Evolutionary conservation across 2,329 filamentous ascomycete species (phyloP).

Genomic region (Aspergillus texensis): DNA sequence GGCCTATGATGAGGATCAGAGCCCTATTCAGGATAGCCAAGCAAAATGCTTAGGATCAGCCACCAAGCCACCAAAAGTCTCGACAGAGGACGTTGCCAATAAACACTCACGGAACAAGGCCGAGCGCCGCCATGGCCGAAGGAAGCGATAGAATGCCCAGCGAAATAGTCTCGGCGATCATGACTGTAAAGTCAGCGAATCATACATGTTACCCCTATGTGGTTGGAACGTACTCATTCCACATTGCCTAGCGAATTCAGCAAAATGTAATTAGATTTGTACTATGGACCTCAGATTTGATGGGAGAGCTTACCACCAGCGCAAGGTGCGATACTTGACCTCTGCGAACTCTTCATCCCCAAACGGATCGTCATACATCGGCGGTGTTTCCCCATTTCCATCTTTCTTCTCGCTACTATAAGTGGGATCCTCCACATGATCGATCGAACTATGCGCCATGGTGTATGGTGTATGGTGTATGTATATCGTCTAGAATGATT

Average conservation of each 20-base stretch:
- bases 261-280: neutral
- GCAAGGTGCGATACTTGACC: slow-evolving; percentile 52
- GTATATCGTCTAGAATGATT: neutral
- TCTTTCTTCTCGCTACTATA: slow-evolving; percentile 7
- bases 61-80: slow-evolving; percentile 1
- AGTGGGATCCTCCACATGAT: slow-evolving; percentile 2
- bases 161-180: slow-evolving; percentile 60
- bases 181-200: slow-evolving; percentile 35
- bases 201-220: neutral
- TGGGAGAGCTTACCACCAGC: slow-evolving; percentile 38
- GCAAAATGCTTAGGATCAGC: neutral
- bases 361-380: slow-evolving; percentile 30
- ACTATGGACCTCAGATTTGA: neutral
- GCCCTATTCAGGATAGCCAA: slow-evolving; percentile 4
- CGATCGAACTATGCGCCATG: neutral
- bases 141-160: slow-evolving; percentile 59
- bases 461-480: neutral
- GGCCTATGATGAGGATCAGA: slow-evolving; percentile 49
- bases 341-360: slow-evolving; percentile 38
- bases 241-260: slow-evolving; percentile 35
- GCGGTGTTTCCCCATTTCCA: neutral
- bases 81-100: slow-evolving; percentile 5
- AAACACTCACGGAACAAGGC: slow-evolving; percentile 49
- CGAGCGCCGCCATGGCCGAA: slow-evolving; percentile 52
- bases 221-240: slow-evolving; percentile 35